These are phyloP conservation scores for Aspergillus fumigatiaffinis DNA, from an alignment of 2,329 filamentous ascomycete species.

Conservation along the genomic window DNA sequence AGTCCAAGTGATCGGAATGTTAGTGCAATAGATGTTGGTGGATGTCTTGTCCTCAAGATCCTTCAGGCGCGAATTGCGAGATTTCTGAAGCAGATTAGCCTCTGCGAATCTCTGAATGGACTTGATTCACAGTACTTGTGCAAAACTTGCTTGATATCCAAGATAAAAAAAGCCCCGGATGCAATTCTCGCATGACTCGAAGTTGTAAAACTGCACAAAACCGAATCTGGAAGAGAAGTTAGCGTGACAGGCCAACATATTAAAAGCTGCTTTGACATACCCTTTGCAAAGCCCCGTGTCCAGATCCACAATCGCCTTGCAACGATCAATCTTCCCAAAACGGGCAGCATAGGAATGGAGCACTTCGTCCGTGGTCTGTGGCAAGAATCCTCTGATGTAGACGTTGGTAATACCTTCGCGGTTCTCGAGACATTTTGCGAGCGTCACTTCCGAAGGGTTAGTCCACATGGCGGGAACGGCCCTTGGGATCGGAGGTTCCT, in stretches of 20 bases:
- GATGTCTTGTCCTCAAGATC: slow-evolving; percentile 85
- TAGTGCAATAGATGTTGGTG: slow-evolving; percentile 97
- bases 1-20: slow-evolving; percentile 85
- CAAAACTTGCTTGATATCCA: slow-evolving; percentile 97
- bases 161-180: slow-evolving; percentile 93
- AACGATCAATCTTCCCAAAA: slow-evolving; percentile 92
- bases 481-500: slow-evolving; percentile 77
- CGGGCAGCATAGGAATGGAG: slow-evolving; percentile 76
- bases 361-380: slow-evolving; percentile 90
- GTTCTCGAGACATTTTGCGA: slow-evolving; percentile 93
- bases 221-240: slow-evolving; percentile 65
- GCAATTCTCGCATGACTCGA: slow-evolving; percentile 86
- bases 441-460: slow-evolving; percentile 79
- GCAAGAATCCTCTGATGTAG: slow-evolving; percentile 93
- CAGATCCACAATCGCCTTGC: slow-evolving; percentile 97
- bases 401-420: slow-evolving; percentile 95
- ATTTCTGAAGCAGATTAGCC: slow-evolving; percentile 62
- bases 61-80: slow-evolving; percentile 97
- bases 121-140: slow-evolving; percentile 56
- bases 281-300: slow-evolving; percentile 93
- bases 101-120: background rate
- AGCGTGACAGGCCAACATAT: slow-evolving; percentile 20
- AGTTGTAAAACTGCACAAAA: slow-evolving; percentile 91
- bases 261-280: slow-evolving; percentile 50
- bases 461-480: slow-evolving; percentile 84